Evolutionary conservation across 352 stramenopile species (phyloP), one percentile per base, ranked within the genome.

Genomic region (Phytopythium mirpurense): DNA sequence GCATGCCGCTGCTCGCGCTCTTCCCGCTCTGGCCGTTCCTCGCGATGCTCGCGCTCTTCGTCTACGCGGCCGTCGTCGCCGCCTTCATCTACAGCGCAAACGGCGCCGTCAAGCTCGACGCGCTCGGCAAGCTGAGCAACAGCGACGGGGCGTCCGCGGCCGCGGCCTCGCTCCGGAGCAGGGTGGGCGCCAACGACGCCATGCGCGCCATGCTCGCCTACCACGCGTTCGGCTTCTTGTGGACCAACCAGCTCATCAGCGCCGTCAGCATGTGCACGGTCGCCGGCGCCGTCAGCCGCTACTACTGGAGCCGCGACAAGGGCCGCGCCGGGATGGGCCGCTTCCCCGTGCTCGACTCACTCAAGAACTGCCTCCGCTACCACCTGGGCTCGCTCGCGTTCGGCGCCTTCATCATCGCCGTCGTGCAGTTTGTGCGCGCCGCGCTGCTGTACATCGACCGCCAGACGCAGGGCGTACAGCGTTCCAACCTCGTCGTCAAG

Each of bases 341-440:
- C 6, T 84, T 85, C 42, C 83, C 83, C 14, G 62, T 95, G 50
- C 3, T 70, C 68, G 54, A 72, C 31, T 76, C 77, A 18, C 84
- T 94, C 55, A 82, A 83, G 40, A 85, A 89, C 50, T 89, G 78
- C 43, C 86, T 90, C 37, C 81, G 82, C 8, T 98, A 98, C 71
- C 96, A 99, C 65, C 77, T 92, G 57, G 96, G 96, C 12, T 98
- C 95, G 2, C 81, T 96, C n/a, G 96, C 94, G 3, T 98, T 98
- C 71, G 96, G 96, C 15, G 88, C 91, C 21, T 78, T 98, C 23
- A 81, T 99, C 45, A 98, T 99, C 62, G 96, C 96, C 9, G 85
- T 98, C 48, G 88, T 99, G 32, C 89, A 98, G 70, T 95, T 97
- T 55, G 84, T 98, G 23, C 92, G 96, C 24, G 70, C 93, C 19